These are phyloP conservation scores for Drechslerella dactyloides DNA, from an alignment of 2,329 filamentous ascomycete genomes.

Conservation along the genomic window DNA sequence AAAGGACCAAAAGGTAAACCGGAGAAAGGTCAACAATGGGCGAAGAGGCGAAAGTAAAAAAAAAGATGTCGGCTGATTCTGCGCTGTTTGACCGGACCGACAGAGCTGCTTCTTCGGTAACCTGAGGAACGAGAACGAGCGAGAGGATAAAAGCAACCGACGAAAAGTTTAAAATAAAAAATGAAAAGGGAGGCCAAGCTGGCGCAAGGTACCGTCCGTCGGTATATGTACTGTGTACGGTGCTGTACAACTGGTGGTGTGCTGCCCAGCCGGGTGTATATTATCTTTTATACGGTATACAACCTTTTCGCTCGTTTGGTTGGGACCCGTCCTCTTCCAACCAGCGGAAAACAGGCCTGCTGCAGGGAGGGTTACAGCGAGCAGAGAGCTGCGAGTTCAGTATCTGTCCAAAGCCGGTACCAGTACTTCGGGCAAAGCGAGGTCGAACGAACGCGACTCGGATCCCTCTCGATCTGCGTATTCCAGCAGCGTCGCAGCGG, in stretches of 20 bases:
- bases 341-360: no score
- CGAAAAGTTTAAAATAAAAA: not conserved
- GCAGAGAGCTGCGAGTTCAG: not conserved
- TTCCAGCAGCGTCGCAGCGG: conserved; percentile 18
- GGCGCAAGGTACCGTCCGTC: not conserved
- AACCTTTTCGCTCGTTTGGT: not conserved
- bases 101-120: conserved; percentile 24
- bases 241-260: not conserved
- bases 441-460: not conserved
- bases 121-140: conserved; percentile 41
- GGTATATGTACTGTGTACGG: not conserved
- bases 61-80: not conserved
- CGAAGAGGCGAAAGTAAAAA: not conserved
- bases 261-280: not conserved
- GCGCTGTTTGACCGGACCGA: conserved; percentile 1
- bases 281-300: not conserved
- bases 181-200: not conserved
- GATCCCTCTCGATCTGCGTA: conserved; percentile 41
- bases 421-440: not conserved
- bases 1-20: conserved; percentile 10
- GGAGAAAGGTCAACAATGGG: no score
- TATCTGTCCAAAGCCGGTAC: not conserved
- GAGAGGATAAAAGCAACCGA: not conserved
- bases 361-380: not conserved
- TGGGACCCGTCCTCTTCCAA: not conserved